Percentiles rank a stretch among this genome's conserved stretches.
These are phyloP conservation scores for Fusarium torreyae DNA, from an alignment of 2,329 filamentous ascomycete genomes.

Conservation along the genomic window DNA sequence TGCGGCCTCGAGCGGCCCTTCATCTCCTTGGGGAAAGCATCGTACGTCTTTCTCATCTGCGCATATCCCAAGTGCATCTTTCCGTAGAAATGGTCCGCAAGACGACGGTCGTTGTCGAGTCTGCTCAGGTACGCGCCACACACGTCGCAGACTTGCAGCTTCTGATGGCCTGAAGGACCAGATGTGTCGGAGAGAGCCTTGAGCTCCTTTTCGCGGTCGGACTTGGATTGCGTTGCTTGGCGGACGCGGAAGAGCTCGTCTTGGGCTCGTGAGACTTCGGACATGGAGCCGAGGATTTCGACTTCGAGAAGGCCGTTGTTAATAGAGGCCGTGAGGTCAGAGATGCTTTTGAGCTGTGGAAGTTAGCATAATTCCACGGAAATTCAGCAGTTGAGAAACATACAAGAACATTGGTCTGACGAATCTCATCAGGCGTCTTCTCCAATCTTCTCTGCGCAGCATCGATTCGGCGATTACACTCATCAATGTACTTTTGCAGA, in stretches of 20 bases:
- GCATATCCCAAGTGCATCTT: conserved; percentile 99
- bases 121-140: conserved; percentile 95
- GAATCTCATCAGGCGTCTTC: conserved; percentile 97
- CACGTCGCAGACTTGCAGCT: conserved; percentile 98
- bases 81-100: conserved; percentile 98
- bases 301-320: conserved; percentile 88
- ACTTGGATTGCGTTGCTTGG: conserved; percentile 84
- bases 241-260: conserved; percentile 91
- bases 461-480: conserved; percentile 95
- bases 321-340: conserved; percentile 83
- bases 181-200: conserved; percentile 93
- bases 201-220: conserved; percentile 87
- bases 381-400: background rate
- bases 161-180: conserved; percentile 95
- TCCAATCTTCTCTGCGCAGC: conserved; percentile 89
- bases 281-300: conserved; percentile 85
- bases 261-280: conserved; percentile 84
- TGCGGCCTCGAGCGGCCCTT: conserved; percentile 77
- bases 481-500: conserved; percentile 96
- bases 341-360: conserved; percentile 80
- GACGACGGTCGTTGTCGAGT: conserved; percentile 91
- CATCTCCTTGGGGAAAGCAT: conserved; percentile 88
- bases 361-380: conserved; percentile 24
- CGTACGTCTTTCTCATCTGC: conserved; percentile 95
- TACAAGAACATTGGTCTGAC: conserved; percentile 90